Conservation (phyloP, 352 stramenopile species). For the Phytophthora idaei region DNA sequence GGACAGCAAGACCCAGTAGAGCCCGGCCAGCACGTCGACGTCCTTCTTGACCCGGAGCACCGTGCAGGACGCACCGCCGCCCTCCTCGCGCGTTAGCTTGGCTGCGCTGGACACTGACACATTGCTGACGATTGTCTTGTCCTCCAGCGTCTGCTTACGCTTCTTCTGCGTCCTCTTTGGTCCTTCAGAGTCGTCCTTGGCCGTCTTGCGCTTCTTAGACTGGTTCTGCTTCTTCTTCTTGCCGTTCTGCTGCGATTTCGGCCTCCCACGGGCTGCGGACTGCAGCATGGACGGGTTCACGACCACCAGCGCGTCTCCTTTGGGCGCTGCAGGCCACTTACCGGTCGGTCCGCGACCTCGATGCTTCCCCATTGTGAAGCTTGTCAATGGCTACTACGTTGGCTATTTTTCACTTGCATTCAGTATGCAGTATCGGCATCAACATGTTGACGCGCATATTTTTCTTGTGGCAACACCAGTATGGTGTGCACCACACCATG, state of each 20-base stretch:
- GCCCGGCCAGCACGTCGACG: constrained; percentile 44
- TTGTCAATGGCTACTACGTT: constrained; percentile 12
- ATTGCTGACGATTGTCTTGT: constrained; percentile 21
- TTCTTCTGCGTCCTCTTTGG: constrained; percentile 13
- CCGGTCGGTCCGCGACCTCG: constrained; percentile 10
- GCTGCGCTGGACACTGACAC: constrained; percentile 25
- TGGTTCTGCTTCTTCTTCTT: constrained; percentile 26
- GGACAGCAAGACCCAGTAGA: constrained; percentile 71
- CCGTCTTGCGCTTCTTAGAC: constrained; percentile 19
- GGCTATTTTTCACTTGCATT: constrained; percentile 10
- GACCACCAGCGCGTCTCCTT: constrained; percentile 45
- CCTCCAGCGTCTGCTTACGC: constrained; percentile 6
- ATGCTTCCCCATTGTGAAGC: constrained; percentile 34
- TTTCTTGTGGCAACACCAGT: constrained; percentile 28
- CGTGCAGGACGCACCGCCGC: constrained; percentile 14
- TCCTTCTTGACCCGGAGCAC: constrained; percentile 44
- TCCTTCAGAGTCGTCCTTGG: background rate
- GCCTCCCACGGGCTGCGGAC: background rate
- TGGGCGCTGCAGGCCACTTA: constrained; percentile 10
- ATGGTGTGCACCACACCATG: constrained; percentile 20
- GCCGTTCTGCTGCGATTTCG: background rate
- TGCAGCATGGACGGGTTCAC: constrained; percentile 51
- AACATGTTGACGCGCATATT: constrained; percentile 29
- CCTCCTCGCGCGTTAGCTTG: constrained; percentile 22
- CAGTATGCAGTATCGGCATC: constrained; percentile 10